Evolutionary conservation across 1,284 basidiomycete genomes (phyloP).

Genomic region (Phlebopus sp.): DNA sequence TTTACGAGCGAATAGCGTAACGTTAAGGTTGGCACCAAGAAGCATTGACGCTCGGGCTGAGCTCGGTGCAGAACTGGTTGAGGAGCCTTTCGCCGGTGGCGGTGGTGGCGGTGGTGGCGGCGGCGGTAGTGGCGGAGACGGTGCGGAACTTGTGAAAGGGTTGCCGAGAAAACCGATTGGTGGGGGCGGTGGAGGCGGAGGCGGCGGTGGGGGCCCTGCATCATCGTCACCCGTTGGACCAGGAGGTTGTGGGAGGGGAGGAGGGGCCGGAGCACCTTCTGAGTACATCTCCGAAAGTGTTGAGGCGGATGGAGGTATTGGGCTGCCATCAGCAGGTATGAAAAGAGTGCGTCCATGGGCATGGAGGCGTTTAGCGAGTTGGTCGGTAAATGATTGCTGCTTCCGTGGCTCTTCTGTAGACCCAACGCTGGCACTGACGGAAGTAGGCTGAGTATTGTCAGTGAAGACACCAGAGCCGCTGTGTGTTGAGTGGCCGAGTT

Average conservation of each 20-base stretch:
- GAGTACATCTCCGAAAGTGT: slow-evolving; percentile 38
- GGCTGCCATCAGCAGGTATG: slow-evolving; percentile 19
- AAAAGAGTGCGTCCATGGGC: slow-evolving; percentile 31
- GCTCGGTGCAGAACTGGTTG: slow-evolving; percentile 45
- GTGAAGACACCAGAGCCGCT: slow-evolving; percentile 42
- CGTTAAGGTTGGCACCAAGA: slow-evolving; percentile 55
- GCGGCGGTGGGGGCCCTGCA: slow-evolving; percentile 23
- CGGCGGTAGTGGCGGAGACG: slow-evolving; percentile 41
- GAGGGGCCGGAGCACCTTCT: slow-evolving; percentile 25
- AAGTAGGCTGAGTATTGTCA: slow-evolving; percentile 54
- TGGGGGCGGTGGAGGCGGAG: slow-evolving; percentile 38
- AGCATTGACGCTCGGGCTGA: slow-evolving; percentile 60
- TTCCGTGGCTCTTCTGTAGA: slow-evolving; percentile 33
- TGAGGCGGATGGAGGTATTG: slow-evolving; percentile 25
- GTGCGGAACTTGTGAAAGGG: slow-evolving; percentile 34
- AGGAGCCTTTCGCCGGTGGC: slow-evolving; percentile 37
- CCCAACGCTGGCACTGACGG: slow-evolving; percentile 48
- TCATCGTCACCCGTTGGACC: slow-evolving; percentile 20
- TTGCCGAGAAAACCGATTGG: slow-evolving; percentile 27
- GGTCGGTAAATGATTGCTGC: slow-evolving; percentile 54
- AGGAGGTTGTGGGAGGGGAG: slow-evolving; percentile 34
- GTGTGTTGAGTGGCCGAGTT: slow-evolving; percentile 51
- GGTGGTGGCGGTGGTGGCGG: slow-evolving; percentile 48
- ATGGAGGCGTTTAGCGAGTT: slow-evolving; percentile 50
- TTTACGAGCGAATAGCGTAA: slow-evolving; percentile 68